Base-by-base conservation (phyloP, 805 yeast genomes). In the Candida adriatica region DNA sequence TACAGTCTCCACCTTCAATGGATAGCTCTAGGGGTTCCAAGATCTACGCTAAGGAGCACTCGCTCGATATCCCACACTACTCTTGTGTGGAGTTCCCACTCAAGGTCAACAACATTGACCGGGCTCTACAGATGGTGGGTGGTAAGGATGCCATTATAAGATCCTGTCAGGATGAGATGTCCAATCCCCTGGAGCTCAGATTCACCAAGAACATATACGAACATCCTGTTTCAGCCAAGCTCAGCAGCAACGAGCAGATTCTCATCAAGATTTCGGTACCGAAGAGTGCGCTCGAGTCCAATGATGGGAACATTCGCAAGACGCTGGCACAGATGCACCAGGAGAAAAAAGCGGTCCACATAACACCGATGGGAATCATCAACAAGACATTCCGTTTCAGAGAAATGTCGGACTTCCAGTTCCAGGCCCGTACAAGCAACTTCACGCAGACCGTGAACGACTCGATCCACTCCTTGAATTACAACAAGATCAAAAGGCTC, bases 361-460 rank as follows among this genome's bases (percentile, higher is more conserved):
- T 72, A 2, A 64, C 65, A 27, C 90, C 95, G 0, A 67, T 72
- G 5, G 87, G 79, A 0, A 68, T 85, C 13, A 64, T 86, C 13
- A 74, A 75, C 45, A 69, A 74, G 36, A 79, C 79, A 13, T 79
- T 76, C 48, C 70, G 81, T 41, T 90, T 90, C 54, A 70, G 95
- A 44, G 85, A 83, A 42, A 73, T 87, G 68, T 78, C 90, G 0
- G 97, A 88, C 56, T 90, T 86, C 54, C 97, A 92, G 53, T 70
- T 73, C 41, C 61, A 72, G 19, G 71, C 86, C 9, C 69, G 68
- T 30, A 68, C 72, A 43, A 78, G 80, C 10, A 52, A 61, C 2
- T 70, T 76, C 39, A 65, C 70, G 1, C 41, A 55, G 6, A 61
- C 49, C 15, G 55, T 70, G 29, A 46, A 58, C 21, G 34, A 45